Conservation (phyloP, 148 eudicot genomes). For the Heliamphora exappendiculata region DNA sequence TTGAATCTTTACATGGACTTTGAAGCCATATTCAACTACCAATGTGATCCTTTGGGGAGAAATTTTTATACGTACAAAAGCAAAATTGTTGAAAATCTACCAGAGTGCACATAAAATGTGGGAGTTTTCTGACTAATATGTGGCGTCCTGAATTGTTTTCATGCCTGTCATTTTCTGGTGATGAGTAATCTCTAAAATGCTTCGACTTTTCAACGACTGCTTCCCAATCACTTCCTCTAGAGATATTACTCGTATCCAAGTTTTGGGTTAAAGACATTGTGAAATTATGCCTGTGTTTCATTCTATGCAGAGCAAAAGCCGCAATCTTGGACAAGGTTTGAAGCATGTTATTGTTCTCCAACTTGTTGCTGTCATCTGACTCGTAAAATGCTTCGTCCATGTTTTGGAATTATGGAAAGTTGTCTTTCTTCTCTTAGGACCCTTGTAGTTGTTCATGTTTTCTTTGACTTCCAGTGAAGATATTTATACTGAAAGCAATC, state of each 20-base stretch:
- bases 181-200: not conserved
- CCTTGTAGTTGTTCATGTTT: not conserved
- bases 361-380: not conserved
- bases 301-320: not conserved
- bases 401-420: not conserved
- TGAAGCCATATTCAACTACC: too few species aligned
- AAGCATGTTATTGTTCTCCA: not conserved
- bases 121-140: not conserved
- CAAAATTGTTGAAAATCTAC: not conserved
- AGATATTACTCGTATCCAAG: too few species aligned
- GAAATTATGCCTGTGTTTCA: not conserved
- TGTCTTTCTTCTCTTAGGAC: not conserved
- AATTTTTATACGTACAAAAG: not conserved
- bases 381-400: not conserved
- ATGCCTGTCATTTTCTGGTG: not conserved
- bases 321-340: not conserved
- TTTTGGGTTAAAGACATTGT: not conserved
- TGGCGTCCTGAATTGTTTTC: not conserved
- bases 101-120: not conserved
- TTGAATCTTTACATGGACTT: not conserved
- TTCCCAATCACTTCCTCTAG: too few species aligned
- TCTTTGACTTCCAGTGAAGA: too few species aligned
- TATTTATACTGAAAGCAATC: too few species aligned
- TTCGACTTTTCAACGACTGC: too few species aligned
- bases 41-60: not conserved